Conservation (phyloP, 352 stramenopile genomes). For the Phytophthora crassamura region DNA sequence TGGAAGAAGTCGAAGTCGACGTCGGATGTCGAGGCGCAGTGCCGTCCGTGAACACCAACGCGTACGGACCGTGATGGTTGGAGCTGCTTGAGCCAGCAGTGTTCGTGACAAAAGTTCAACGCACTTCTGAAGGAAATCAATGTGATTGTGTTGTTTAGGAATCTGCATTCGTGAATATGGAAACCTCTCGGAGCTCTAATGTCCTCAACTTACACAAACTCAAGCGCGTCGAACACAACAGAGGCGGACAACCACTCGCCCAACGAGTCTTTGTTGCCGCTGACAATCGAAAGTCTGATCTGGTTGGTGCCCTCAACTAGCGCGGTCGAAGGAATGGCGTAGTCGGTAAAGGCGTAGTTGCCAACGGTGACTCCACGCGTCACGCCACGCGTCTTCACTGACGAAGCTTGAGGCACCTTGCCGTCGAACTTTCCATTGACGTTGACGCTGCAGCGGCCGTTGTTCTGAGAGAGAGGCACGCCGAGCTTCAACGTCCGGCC, state of each 20-base stretch:
- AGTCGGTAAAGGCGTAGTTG: conserved; percentile 63
- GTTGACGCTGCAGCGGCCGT: conserved; percentile 42
- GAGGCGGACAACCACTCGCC: conserved; percentile 52
- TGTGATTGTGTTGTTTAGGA: too few relatives aligned
- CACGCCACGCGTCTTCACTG: conserved; percentile 55
- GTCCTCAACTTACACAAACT: conserved; percentile 36
- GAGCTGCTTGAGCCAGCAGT: too few relatives aligned
- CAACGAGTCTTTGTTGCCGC: conserved; percentile 45
- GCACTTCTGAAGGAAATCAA: too few relatives aligned
- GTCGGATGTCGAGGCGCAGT: conserved; percentile 14
- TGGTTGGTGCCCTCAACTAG: conserved; percentile 46
- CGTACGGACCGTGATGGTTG: conserved; percentile 51
- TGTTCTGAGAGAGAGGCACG: conserved; percentile 52
- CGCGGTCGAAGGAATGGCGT: conserved; percentile 45
- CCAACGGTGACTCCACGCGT: conserved; percentile 51
- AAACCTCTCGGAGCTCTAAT: neutral
- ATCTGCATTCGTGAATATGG: neutral
- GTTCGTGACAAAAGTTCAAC: neutral
- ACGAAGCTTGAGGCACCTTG: conserved; percentile 34
- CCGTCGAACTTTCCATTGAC: conserved; percentile 53
- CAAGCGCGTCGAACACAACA: conserved; percentile 60
- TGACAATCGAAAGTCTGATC: conserved; percentile 47
- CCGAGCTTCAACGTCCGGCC: conserved; percentile 50
- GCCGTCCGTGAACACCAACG: conserved; percentile 50
- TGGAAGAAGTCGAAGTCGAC: conserved; percentile 59